Base-by-base conservation (phyloP, 371 early-diverging fungal species). In the Circinella minor region DNA sequence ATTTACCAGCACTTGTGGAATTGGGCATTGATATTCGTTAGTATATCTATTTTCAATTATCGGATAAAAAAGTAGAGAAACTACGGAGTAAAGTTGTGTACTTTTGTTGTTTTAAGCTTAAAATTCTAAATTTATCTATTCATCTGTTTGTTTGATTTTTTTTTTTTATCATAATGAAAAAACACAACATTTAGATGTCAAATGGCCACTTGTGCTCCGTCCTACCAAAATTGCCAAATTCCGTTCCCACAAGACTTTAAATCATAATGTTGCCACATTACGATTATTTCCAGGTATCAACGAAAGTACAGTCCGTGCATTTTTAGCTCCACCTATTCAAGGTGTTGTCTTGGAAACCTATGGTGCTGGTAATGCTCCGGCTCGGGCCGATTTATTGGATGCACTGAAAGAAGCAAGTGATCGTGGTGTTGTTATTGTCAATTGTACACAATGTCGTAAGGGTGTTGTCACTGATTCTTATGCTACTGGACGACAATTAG, bases 291-390 rank as follows among this genome's bases (percentile, higher is more conserved):
- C 99, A 0, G 98, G 99, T 59, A 97, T 99, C 67, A 94, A 94
- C 3, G 91, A 90, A 17, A 78, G 87, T 0, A 95, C 98, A 0
- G 91, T 99, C 8, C 86, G 91, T 27, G 90, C 97, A 3, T 96
- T 98, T 72, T 76, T 99, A 37, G 84, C 92, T 1, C 91, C 95
- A 11, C 94, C 95, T 0, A 90, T 97, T 17, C 89, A 89, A 62
- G 99, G 99, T 6, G 92, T 98, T 0, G 95, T 99, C 0, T 80
- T 99, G 5, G 98, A 99, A 74, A 96, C 99, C 1, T 98, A 92
- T 76, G 98, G 99, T 6, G 93, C 95, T 18, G 99, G 99, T 13
- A 99, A 99, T 74, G 96, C 96, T 0, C 99, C 99, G 4, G 92
- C 92, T 64, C 90, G 96, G 2, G 85, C 91, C 4, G 95, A 94